Conservation (phyloP, 352 stramenopile species). For the Peronosclerospora sorghi region DNA sequence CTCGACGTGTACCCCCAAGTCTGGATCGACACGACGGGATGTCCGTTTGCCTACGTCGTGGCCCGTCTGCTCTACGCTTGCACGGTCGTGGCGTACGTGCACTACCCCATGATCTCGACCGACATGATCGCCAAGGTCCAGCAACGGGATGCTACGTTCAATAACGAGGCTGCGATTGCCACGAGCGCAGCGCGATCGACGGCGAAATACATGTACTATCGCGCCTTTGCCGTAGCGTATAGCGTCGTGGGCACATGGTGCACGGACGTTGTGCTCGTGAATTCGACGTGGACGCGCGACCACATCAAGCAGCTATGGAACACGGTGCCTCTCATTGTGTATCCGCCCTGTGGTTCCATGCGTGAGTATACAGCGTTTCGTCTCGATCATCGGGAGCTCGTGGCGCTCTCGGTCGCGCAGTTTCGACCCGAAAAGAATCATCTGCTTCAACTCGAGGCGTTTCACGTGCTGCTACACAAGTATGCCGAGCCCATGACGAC, state of each 20-base stretch:
- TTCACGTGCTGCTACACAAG: conserved; percentile 58
- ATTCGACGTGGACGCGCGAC: conserved; percentile 96
- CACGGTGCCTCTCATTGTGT: conserved; percentile 71
- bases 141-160: conserved; percentile 86
- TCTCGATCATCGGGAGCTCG: conserved; percentile 42
- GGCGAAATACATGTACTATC: conserved; percentile 95
- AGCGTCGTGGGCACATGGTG: conserved; percentile 75
- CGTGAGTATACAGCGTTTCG: too few relatives aligned
- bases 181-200: conserved; percentile 67
- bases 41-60: conserved; percentile 93
- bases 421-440: too few relatives aligned
- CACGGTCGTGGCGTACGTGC: conserved; percentile 91
- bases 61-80: conserved; percentile 79
- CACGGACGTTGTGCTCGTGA: conserved; percentile 91
- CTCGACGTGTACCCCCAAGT: conserved; percentile 65
- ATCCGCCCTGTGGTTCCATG: conserved; percentile 92
- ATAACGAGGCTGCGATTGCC: conserved; percentile 86
- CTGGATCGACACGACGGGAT: conserved; percentile 97
- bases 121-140: conserved; percentile 96
- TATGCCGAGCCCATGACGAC: conserved; percentile 31
- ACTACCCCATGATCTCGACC: too few relatives aligned
- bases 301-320: conserved; percentile 94
- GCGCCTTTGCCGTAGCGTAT: conserved; percentile 89
- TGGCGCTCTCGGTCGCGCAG: conserved; percentile 94
- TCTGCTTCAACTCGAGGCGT: conserved; percentile 86